Conservation (phyloP, 2,329 filamentous ascomycete species). For the Trichoderma arundinaceum region DNA sequence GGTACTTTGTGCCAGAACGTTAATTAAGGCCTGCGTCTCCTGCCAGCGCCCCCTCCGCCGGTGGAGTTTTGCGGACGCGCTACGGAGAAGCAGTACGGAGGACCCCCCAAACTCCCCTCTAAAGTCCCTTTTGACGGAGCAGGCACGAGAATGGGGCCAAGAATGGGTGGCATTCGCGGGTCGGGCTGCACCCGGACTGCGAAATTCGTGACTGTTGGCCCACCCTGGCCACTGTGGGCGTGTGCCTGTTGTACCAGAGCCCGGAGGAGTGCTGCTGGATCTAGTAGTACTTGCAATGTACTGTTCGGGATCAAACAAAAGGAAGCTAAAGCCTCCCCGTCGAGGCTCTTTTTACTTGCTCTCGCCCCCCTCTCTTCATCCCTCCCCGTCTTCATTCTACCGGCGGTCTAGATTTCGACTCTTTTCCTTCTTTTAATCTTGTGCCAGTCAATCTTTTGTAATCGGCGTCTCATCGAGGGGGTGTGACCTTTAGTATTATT, state of each 20-base stretch:
- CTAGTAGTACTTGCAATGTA: neutral
- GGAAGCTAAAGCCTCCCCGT: slow-evolving; percentile 26
- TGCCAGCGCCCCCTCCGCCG: slow-evolving; percentile 3
- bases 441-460: slow-evolving; percentile 21
- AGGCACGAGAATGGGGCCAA: neutral
- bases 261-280: neutral
- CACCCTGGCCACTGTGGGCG: neutral
- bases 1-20: neutral
- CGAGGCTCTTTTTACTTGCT: neutral
- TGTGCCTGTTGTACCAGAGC: neutral
- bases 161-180: slow-evolving; percentile 13
- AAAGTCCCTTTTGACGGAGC: neutral
- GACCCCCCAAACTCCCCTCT: no score
- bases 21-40: slow-evolving; percentile 20
- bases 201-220: slow-evolving; percentile 11
- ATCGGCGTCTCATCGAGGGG: neutral
- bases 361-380: neutral
- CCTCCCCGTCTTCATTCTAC: neutral
- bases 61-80: slow-evolving; percentile 24
- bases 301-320: slow-evolving; percentile 1
- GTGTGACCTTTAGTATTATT: neutral
- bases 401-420: slow-evolving; percentile 1
- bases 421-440: neutral
- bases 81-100: neutral
- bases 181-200: slow-evolving; percentile 27